These are phyloP conservation scores for Cercospora janseana DNA, from an alignment of 2,329 filamentous ascomycete species.

Conservation along the genomic window DNA sequence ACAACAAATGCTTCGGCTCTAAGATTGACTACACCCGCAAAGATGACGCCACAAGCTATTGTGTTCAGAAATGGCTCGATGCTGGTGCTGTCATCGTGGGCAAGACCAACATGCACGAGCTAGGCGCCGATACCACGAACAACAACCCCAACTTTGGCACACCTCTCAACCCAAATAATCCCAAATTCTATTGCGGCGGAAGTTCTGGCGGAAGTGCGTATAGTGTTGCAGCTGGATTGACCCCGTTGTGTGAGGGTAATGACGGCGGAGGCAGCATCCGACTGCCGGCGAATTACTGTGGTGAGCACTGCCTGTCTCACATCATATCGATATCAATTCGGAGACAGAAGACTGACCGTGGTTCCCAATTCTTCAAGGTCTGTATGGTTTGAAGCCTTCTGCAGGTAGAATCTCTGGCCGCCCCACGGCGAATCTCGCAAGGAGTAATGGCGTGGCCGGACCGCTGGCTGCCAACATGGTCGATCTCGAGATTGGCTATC, in stretches of 20 bases:
- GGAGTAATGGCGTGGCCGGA: conserved; percentile 66
- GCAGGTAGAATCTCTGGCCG: conserved; percentile 65
- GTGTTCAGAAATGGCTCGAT: conserved; percentile 67
- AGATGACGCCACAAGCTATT: conserved; percentile 63
- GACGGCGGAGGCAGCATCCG: conserved; percentile 74
- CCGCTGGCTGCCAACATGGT: conserved; percentile 73
- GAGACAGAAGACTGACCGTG: background rate
- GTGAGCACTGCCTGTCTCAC: background rate
- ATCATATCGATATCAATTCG: background rate
- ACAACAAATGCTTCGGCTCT: conserved; percentile 65
- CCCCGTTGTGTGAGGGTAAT: conserved; percentile 72
- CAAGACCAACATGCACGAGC: conserved; percentile 76
- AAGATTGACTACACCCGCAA: conserved; percentile 56
- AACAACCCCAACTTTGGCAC: conserved; percentile 75
- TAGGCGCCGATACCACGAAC: conserved; percentile 71
- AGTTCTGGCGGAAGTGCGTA: conserved; percentile 77
- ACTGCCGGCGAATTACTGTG: conserved; percentile 72
- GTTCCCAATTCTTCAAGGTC: conserved; percentile 37
- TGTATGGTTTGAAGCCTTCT: conserved; percentile 77
- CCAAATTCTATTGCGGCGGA: conserved; percentile 73
- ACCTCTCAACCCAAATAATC: conserved; percentile 74
- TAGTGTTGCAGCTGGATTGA: conserved; percentile 65
- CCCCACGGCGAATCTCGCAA: conserved; percentile 59
- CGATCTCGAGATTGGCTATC: conserved; percentile 80
- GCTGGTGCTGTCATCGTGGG: conserved; percentile 73